Base-by-base conservation (phyloP, 148 eudicot genomes). In the Vaccinium vitisidaea region DNA sequence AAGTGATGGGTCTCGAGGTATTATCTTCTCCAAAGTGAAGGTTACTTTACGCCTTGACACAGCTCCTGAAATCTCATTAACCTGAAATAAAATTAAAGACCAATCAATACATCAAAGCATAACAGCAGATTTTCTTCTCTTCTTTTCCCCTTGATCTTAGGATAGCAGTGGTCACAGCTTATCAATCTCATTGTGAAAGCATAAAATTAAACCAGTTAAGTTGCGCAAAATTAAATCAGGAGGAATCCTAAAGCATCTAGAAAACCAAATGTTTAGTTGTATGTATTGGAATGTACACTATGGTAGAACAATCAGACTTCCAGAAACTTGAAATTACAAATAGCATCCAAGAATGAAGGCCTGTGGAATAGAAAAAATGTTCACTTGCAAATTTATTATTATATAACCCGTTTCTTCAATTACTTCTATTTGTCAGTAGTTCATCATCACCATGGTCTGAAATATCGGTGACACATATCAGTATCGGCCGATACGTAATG, bases 61-160 rank as follows among this genome's bases (percentile, higher is more conserved):
- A 92, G 93, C 85, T 92, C 95, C 90, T 96, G 87, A 83, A 94
- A 94, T 85, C 87, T 90, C 67, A 84, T 88, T 78, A 96, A 90
- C 71, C 99, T 96, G 94, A 93, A 91, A 89, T 19, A 58, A 49
- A 19, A 39, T 27, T 19, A 63, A 39, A 80, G 18, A 39, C 46
- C 81, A 80, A 80, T 30, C 13, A 67, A 39, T 15, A 67, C 43
- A 52, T 14, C 39, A 71, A 16, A 83, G 39, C 75, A 59, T 32
- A 54, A 71, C 16, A 36, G 27, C 16, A 58, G 69, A 56, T 56
- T 80, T 30, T 69, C 69, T 48, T n/a, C 46, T 5, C 46, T 43
- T 79, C 27, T 27, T 73, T 39, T 56, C 73, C 25, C 39, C 59
- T 23, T 54, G 4, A 13, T 36, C 16, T 7, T 49, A 23, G 50